Base-by-base conservation (phyloP, 1,139 yeast species). In the Cylindricascospora bacillispora region DNA sequence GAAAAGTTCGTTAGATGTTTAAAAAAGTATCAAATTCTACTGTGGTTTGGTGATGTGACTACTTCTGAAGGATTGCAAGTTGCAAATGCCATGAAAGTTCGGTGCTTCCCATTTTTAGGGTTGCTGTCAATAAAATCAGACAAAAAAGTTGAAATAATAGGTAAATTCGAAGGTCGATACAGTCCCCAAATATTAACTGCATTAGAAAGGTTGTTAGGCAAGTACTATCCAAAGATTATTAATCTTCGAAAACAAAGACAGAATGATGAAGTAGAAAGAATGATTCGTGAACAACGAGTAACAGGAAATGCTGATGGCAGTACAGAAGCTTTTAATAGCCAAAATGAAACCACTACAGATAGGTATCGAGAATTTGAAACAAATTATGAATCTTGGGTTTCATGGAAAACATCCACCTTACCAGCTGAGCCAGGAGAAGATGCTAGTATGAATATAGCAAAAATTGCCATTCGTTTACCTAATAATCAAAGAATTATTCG, bases 11-110 rank as follows among this genome's bases (percentile, higher is more conserved):
- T 70, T 5, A 57, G 59, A 6, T 57, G 77, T 29, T 56, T 81
- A 28, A 48, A 49, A 19, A 59, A 59, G 20, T 69, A 70, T 31
- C 66, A 65, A 30, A 53, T 75, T 3, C 46, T 83, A 3, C 59
- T 83, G 4, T 89, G 97, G 97, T 93, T 92, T 22, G 95, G 95
- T 6, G 80, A 81, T 49, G 70, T 80, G 18, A 67, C 72, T 11
- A 40, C 41, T 2, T 72, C 85, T 10, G 97, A 89, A 54, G 82
- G 92, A 1, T 77, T 73, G 47, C 93, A 83, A 45, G 73, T 83
- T 11, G 82, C 94, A 1, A 76, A 78, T 47, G 71, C 79, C 28
- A 65, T 86, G 36, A 70, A 71, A 36, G 80, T 78, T 25, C 70
- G 86, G 13, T 69, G 71, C 39, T 77, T 78, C 46, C 98, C 98